A percentile compares a stretch with the other conserved stretches of the same genome.
Conservation (phyloP, 2,329 filamentous ascomycete species). For the Colletotrichum higginsianum region DNA sequence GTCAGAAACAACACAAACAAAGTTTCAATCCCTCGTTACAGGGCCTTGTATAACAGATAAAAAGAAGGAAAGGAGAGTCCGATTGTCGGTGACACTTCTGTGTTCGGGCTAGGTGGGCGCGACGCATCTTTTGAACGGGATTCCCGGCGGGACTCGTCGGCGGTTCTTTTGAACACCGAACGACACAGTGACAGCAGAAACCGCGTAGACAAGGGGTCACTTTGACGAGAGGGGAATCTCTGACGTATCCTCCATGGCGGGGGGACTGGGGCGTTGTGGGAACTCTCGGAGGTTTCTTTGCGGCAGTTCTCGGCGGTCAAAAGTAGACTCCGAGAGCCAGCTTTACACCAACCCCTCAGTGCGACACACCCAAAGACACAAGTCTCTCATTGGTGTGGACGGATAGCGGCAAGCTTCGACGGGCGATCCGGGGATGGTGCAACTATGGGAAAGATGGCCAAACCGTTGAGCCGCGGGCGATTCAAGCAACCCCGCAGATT, state of each 20-base stretch:
- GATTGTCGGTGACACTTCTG: slow-evolving; percentile 23
- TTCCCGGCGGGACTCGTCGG: slow-evolving; percentile 24
- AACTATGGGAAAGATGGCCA: background rate
- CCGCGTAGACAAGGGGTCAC: background rate
- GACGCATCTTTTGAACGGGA: slow-evolving; percentile 38
- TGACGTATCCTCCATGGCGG: slow-evolving; percentile 30
- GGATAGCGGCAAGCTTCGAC: slow-evolving; percentile 26
- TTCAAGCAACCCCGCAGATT: slow-evolving; percentile 25
- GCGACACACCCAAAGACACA: background rate
- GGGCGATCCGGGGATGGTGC: slow-evolving; percentile 15
- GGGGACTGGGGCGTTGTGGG: slow-evolving; percentile 1
- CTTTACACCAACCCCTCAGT: background rate
- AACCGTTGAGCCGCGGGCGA: background rate
- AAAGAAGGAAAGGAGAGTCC: slow-evolving; percentile 20
- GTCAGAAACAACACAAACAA: background rate
- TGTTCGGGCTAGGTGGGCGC: slow-evolving; percentile 39
- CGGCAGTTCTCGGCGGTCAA: slow-evolving; percentile 16
- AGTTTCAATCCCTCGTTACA: background rate
- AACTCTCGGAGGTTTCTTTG: background rate
- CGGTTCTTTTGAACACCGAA: slow-evolving; percentile 35
- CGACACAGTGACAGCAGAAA: slow-evolving; percentile 5
- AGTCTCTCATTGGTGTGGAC: slow-evolving; percentile 27
- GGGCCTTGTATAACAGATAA: background rate
- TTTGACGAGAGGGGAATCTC: slow-evolving; percentile 14
- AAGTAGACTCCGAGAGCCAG: slow-evolving; percentile 29